A percentile compares a stretch with the other conserved stretches of the same genome.
These are phyloP conservation scores for Fusarium sp. DNA, from an alignment of 2,329 filamentous ascomycete species.

Conservation along the genomic window DNA sequence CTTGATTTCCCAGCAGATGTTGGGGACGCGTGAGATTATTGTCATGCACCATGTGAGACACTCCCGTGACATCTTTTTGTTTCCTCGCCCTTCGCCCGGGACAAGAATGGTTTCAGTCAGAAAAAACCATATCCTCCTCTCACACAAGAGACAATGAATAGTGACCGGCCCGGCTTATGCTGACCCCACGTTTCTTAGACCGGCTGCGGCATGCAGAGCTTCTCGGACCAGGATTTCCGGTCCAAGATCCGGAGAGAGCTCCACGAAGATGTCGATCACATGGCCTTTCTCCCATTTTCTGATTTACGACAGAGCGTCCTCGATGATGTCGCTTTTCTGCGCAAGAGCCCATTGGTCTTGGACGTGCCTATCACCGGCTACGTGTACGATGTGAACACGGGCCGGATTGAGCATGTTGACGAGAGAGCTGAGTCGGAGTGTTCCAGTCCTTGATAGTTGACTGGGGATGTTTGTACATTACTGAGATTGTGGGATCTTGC, in stretches of 20 bases:
- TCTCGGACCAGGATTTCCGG: slow-evolving; percentile 66
- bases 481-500: background rate
- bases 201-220: slow-evolving; percentile 70
- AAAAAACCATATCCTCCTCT: slow-evolving; percentile 1
- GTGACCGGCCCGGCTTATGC: slow-evolving; percentile 32
- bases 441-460: slow-evolving; percentile 9
- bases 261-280: slow-evolving; percentile 57
- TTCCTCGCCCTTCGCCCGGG: background rate
- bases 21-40: slow-evolving; percentile 79
- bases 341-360: slow-evolving; percentile 66
- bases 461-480: background rate
- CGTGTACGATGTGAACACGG: slow-evolving; percentile 81
- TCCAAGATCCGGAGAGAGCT: slow-evolving; percentile 67
- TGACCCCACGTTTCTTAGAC: slow-evolving; percentile 44
- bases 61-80: background rate
- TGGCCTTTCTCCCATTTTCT: slow-evolving; percentile 73
- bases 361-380: slow-evolving; percentile 74
- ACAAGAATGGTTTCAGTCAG: background rate
- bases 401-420: slow-evolving; percentile 55
- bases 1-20: slow-evolving; percentile 80
- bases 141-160: background rate
- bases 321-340: slow-evolving; percentile 72
- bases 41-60: slow-evolving; percentile 70
- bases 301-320: slow-evolving; percentile 70
- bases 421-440: slow-evolving; percentile 25